Evolutionary conservation across 2,329 filamentous ascomycete genomes (phyloP), one percentile per base, ranked within the genome.

Genomic region (Grosmannia clavigera): DNA sequence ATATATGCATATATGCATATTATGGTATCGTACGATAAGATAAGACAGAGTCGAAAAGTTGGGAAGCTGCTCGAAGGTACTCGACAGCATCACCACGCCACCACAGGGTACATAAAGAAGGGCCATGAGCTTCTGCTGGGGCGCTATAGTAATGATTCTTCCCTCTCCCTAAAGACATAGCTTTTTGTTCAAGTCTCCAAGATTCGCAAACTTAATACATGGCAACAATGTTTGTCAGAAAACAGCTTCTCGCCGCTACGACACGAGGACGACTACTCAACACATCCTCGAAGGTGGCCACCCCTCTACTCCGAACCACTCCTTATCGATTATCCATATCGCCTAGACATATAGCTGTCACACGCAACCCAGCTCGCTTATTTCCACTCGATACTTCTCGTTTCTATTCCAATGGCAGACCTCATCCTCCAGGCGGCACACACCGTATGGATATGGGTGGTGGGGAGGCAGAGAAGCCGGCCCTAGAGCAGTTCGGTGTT

Each of bases 381-480:
- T 66, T 76, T 6, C 76, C 81, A 3, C 69, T 70, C 11, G 66
- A 72, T 48, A 66, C 73, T 16, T 66, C 73, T 14, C 79, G 85
- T 60, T 72, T 68, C 55, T 88, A 88, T 73, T 80, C 85, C 61
- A 85, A 84, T 77, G 86, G 88, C 67, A 79, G 87, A 62, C 89
- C 91, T 63, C 90, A 94, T 65, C 92, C 91, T 1, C 91, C 92
- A 0, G 92, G 92, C 57, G 92, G 92, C 60, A 96, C 91, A 1
- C 90, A 96, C 74, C 88, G 87, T 65, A 97, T 97, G 92, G 85
- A 97, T 70, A 74, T 97, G 70, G 83, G 90, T 60, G 87, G 78
- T 31, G 87, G 78, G 33, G 82, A 81, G 66, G 80, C 81, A 53
- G 79, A 96, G 72, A 96, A 96, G 73, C 79, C 92, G 2, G 92